These are phyloP conservation scores for Dichomitus squalens DNA, from an alignment of 1,284 basidiomycete genomes.

Conservation along the genomic window DNA sequence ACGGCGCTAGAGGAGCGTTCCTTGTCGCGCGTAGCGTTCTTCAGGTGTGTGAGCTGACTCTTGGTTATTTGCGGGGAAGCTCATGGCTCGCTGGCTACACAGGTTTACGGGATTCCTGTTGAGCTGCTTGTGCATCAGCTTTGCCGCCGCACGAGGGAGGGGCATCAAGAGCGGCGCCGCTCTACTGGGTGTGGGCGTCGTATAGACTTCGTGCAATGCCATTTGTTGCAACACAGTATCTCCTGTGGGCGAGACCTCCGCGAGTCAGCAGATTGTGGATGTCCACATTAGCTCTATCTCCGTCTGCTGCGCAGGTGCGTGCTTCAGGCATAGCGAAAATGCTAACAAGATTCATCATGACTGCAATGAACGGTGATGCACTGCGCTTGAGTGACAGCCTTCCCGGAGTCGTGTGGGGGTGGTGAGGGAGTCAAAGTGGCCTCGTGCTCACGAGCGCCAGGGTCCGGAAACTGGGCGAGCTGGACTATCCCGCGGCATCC, in stretches of 20 bases:
- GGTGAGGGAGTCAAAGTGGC: not conserved
- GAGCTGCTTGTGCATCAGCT: conserved; percentile 77
- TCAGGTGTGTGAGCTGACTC: conserved; percentile 51
- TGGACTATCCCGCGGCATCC: not conserved
- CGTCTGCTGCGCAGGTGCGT: not conserved
- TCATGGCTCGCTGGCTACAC: not conserved
- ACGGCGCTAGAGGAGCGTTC: conserved; percentile 77
- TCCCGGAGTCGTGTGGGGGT: not conserved
- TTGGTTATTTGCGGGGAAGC: not conserved
- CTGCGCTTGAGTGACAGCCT: not conserved
- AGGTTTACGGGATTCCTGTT: conserved; percentile 80
- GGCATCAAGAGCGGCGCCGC: conserved; percentile 64
- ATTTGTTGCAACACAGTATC: not conserved
- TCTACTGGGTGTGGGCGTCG: conserved; percentile 58
- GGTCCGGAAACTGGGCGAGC: not conserved
- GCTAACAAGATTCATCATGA: not conserved
- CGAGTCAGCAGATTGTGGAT: not conserved
- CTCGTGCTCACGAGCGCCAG: not conserved
- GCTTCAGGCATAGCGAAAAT: not conserved
- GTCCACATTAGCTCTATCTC: not conserved
- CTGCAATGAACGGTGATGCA: not conserved
- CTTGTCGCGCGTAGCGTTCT: conserved; percentile 81
- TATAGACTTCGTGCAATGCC: conserved; percentile 13
- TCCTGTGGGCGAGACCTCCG: not conserved
- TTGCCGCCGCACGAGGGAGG: conserved; percentile 68